phyloP scores from a whole-genome alignment of 169 alveolate genomes.

The Perkinsus chesapeaki region DNA sequence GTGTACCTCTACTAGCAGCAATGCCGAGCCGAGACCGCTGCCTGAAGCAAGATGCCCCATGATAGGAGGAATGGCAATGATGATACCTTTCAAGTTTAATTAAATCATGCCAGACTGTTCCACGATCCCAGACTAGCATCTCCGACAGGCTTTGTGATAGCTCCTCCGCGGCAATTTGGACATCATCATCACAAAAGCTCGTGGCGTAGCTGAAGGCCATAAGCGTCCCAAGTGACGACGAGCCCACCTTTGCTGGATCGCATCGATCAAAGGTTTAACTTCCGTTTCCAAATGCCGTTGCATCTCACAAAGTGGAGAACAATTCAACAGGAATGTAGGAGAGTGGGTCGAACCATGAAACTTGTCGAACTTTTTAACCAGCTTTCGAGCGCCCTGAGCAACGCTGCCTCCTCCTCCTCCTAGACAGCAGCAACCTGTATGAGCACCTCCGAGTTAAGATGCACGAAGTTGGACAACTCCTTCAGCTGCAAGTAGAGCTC shows the following conservation, averaged over 20 bases:
- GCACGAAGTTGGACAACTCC: neutral
- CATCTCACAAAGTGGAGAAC: neutral
- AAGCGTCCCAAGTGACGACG: neutral
- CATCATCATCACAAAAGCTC: neutral
- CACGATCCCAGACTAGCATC: neutral
- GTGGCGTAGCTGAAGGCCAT: neutral
- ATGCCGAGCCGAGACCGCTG: neutral
- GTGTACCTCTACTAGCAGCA: neutral
- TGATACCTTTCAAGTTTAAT: neutral
- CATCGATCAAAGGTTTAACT: neutral
- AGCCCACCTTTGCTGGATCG: neutral
- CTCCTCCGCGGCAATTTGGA: neutral
- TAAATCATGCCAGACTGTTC: neutral
- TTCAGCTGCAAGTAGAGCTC: neutral
- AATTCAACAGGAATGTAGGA: neutral
- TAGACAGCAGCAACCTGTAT: too few relatives aligned
- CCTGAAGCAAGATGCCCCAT: neutral
- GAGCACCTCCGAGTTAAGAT: neutral
- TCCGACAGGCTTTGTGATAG: neutral
- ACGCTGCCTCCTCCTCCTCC: neutral
- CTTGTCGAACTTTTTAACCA: neutral
- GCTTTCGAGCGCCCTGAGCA: neutral
- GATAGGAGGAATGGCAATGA: neutral
- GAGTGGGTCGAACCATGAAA: neutral
- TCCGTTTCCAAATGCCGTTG: neutral